Evolutionary conservation across 257 asterid species (phyloP), one percentile per base, ranked within the genome.

Genomic region (Gentiana macrophylla): DNA sequence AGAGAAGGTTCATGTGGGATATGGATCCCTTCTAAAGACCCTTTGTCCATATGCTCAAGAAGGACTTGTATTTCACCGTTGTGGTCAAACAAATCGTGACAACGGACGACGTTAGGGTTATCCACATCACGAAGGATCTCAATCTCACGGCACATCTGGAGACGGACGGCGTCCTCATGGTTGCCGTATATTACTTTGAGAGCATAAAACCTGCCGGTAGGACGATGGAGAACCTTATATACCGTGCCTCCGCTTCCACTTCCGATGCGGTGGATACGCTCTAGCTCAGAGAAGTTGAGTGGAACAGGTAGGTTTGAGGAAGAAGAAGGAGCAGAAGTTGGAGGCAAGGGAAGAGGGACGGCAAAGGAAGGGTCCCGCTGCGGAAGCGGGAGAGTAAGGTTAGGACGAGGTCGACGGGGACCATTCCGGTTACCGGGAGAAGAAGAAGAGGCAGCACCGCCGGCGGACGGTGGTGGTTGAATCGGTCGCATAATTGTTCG

Each of bases 211-310:
- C 65, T 77, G 2, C 80, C 81, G 8, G 83, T 79, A 9, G 92
- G 86, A 1, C 92, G 92, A 73, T 89, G 95, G 66, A 83, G 56
- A 52, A 89, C 97, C 36, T 89, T 89, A 85, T 89, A 89, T 35
- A 89, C 97, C 15, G 95, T 89, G 0, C 97, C 97, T 0, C 97
- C 95, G 48, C 82, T 82, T 8, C 97, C 95, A 65, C 92, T 80
- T 0, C 97, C 97, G 81, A 89, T 79, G 62, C 97, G 84, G 65
- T 78, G 74, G 57, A 83, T 32, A 11, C 97, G 85, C 53, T 85
- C 97, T 6, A 89, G 94, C 61, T 85, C 79, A 56, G 82, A 71
- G 84, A 82, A 82, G 43, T 68, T 64, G 2, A 77, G 59, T 33
- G 73, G 84, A 24, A 61, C 67, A 35, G 47, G 65, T 32, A 56